phyloP scores from a whole-genome alignment of 2,329 filamentous ascomycete genomes.

The Fusarium haematococcum region DNA sequence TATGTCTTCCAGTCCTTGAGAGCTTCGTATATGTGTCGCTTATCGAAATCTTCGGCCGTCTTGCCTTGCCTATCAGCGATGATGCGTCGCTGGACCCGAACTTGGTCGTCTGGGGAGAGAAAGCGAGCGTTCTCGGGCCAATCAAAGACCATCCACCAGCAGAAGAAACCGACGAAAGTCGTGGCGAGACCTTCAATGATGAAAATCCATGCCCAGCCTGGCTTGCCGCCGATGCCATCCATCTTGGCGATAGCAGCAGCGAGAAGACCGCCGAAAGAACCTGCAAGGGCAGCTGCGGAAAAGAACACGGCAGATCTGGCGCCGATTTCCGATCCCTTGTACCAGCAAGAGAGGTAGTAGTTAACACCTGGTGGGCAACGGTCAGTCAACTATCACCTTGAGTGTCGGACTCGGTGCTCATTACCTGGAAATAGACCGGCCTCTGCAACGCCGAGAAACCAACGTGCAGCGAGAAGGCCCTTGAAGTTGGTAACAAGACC shows the following conservation, averaged over 20 bases:
- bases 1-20: slow-evolving; percentile 82
- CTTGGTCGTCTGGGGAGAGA: slow-evolving; percentile 73
- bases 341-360: slow-evolving; percentile 83
- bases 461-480: slow-evolving; percentile 61
- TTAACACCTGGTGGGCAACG: slow-evolving; percentile 57
- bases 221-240: slow-evolving; percentile 65
- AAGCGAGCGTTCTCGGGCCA: slow-evolving; percentile 81
- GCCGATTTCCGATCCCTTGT: slow-evolving; percentile 80
- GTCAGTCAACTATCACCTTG: background rate
- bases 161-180: slow-evolving; percentile 71
- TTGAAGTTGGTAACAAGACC: slow-evolving; percentile 58
- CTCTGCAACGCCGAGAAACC: slow-evolving; percentile 74
- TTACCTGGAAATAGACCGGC: slow-evolving; percentile 71
- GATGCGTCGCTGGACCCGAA: slow-evolving; percentile 75
- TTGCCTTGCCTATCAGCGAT: slow-evolving; percentile 76
- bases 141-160: slow-evolving; percentile 81
- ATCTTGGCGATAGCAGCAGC: slow-evolving; percentile 77
- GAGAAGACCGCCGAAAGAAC: slow-evolving; percentile 78
- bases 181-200: slow-evolving; percentile 77
- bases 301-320: slow-evolving; percentile 81
- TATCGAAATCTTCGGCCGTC: slow-evolving; percentile 76
- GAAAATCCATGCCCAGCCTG: slow-evolving; percentile 72
- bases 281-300: slow-evolving; percentile 80
- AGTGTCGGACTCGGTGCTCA: fast-evolving
- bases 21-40: slow-evolving; percentile 76